A percentile compares a stretch with the other conserved stretches of the same genome.
These are phyloP conservation scores for Isoetes taiwanensis DNA, from an alignment of 75 land plant genomes.

Conservation along the genomic window DNA sequence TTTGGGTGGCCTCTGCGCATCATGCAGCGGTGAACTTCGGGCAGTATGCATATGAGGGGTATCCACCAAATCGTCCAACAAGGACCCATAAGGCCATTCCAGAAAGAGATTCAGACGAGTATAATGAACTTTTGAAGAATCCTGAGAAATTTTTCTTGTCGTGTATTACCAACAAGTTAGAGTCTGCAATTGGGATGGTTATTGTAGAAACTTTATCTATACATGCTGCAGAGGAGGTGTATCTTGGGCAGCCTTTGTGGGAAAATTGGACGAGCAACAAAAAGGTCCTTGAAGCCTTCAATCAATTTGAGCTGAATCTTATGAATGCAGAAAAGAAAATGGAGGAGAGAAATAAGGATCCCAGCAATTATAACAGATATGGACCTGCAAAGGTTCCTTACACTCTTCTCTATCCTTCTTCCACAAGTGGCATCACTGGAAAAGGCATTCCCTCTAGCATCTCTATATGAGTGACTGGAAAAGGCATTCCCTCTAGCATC, in stretches of 20 bases:
- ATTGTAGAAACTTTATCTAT: not conserved
- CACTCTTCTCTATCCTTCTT: slow-evolving; percentile 5
- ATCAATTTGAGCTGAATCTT: not conserved
- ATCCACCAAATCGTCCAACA: slow-evolving; percentile 18
- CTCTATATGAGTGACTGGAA: not conserved
- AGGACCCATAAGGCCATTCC: not conserved
- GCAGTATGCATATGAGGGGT: not conserved
- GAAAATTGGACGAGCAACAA: not conserved
- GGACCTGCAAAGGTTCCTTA: not conserved
- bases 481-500: too few relatives aligned
- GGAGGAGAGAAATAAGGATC: not conserved
- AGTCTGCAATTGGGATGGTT: not conserved
- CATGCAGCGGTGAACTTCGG: slow-evolving; percentile 8
- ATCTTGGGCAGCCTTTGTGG: not conserved
- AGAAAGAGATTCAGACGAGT: not conserved
- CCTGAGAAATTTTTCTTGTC: slow-evolving; percentile 4
- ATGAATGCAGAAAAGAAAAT: not conserved
- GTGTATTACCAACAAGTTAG: not conserved
- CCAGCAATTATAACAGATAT: not conserved
- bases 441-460: slow-evolving; percentile 2
- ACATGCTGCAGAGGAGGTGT: not conserved
- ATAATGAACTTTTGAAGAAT: not conserved
- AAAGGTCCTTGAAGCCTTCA: not conserved
- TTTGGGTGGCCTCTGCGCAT: slow-evolving; percentile 3
- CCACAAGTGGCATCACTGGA: not conserved